Base-by-base conservation (phyloP, 768 basidiomycete genomes). In the Boletales sp. region DNA sequence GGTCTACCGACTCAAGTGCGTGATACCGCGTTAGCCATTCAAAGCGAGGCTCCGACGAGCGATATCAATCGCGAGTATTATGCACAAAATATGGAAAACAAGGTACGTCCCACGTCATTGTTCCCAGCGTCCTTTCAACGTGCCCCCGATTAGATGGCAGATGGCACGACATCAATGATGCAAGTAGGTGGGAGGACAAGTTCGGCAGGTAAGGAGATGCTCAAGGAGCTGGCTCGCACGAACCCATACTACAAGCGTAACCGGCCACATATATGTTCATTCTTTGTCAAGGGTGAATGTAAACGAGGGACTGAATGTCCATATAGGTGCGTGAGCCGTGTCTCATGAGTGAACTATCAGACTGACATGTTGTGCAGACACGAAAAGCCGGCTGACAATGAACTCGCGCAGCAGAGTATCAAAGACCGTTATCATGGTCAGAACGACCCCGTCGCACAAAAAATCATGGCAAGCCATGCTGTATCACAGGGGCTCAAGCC, bases 171-270 rank as follows among this genome's bases (percentile, higher is more conserved):
- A 60, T 84, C 86, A 17, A 74, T 81, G 34, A 67, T 86, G 48
- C 81, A 78, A 55, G 40, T 67, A 11, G 72, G 77, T 45, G 74
- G 84, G 31, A 76, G 81, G 19, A 78, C 90, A 8, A 79, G 78
- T 21, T 82, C 86, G 18, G 90, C 90, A 4, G 94, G 92, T 21
- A 93, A 94, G 68, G 97, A 99, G 62, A 94, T 98, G 90, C 73
- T 99, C 47, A 97, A 98, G 71, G 83, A 89, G 55, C 73, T 99
- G 11, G 97, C 97, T 19, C 81, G 95, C 57, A 90, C 90, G 29
- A 95, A 98, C 61, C 97, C 97, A 0, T 93, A 93, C 67, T 98
- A 98, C 74, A 97, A 97, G 70, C 85, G 95, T 49, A 99, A 98
- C 70, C 74, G 88, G 48, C 92, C 97, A 40, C 89, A 97, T 56